Base-by-base conservation (phyloP, 768 basidiomycete genomes). In the Boletus speciosus region DNA sequence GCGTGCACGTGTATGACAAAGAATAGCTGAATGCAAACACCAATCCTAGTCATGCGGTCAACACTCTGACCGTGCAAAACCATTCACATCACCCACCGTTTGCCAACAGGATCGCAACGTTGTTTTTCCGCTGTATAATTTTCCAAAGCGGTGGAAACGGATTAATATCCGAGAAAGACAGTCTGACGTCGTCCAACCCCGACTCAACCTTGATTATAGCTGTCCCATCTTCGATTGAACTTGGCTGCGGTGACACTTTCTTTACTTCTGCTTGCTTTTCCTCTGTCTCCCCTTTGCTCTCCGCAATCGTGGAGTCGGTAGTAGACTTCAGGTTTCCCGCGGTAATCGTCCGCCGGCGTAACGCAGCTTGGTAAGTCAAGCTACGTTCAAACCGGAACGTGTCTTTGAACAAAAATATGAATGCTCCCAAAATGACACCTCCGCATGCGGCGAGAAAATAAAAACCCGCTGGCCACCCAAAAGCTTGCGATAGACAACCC, bases 341-440 rank as follows among this genome's bases (percentile, higher is more conserved):
- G 11, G 66, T 64, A 40, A 68, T 68, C 6, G 73, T 52, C 16
- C 78, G 75, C 44, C 76, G 71, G 56, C 74, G 78, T 40, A 90
- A 71, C 0, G 84, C 83, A 36, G 76, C 76, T 65, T 90, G 88
- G 67, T 94, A 96, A 3, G 83, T 81, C 23, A 88, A 71, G 50
- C 91, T 94, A 41, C 94, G 85, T 63, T 93, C 90, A 51, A 79
- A 74, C 16, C 92, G 81, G 73, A 90, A 95, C 1, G 91, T 91
- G 62, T 95, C 92, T 54, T 80, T 81, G 74, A 93, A 90, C 64
- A 86, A 73, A 23, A 85, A 67, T 34, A 86, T 51, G 67, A 91
- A 90, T 19, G 76, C 70, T 37, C 82, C 41, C 47, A 82, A 73
- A 47, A 78, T 79, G 34, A 77, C 29, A 1, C 82, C 83, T 9